Percentiles rank a stretch among this genome's conserved stretches.
Evolutionary conservation across 2,329 filamentous ascomycete species (phyloP).

Genomic region (Karstenula rhodostoma): DNA sequence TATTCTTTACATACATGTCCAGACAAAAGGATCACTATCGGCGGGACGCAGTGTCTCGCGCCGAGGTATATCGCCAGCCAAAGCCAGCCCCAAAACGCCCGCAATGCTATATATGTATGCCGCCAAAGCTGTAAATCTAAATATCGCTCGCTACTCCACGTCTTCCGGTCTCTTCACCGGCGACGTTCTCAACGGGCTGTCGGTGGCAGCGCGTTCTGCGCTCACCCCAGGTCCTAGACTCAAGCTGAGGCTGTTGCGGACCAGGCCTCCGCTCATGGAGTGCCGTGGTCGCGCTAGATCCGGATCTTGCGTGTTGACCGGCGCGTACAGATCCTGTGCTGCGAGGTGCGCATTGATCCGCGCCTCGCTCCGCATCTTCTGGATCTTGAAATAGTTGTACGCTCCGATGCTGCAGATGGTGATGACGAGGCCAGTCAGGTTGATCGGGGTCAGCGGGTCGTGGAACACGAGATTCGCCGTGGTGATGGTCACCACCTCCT

Average conservation of each 20-base stretch:
- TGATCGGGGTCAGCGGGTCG: constrained; percentile 85
- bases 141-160: constrained; percentile 42
- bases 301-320: constrained; percentile 43
- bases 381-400: constrained; percentile 96
- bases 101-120: constrained; percentile 4
- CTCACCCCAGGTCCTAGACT: constrained; percentile 43
- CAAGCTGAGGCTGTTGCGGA: constrained; percentile 44
- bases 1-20: neutral
- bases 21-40: constrained; percentile 8
- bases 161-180: constrained; percentile 58
- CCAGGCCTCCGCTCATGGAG: constrained; percentile 39
- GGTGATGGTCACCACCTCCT: constrained; percentile 95
- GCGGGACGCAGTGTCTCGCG: neutral
- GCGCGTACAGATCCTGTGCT: constrained; percentile 50
- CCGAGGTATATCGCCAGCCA: constrained; percentile 13
- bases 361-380: constrained; percentile 84
- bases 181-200: constrained; percentile 44
- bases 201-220: constrained; percentile 25
- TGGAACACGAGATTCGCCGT: constrained; percentile 89
- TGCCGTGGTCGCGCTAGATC: constrained; percentile 29
- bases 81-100: constrained; percentile 5
- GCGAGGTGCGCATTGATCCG: constrained; percentile 55
- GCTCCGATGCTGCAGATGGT: constrained; percentile 85
- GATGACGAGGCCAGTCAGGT: constrained; percentile 84
- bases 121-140: neutral